Conservation (phyloP, 768 basidiomycete genomes). For the Kwoniella pini region DNA sequence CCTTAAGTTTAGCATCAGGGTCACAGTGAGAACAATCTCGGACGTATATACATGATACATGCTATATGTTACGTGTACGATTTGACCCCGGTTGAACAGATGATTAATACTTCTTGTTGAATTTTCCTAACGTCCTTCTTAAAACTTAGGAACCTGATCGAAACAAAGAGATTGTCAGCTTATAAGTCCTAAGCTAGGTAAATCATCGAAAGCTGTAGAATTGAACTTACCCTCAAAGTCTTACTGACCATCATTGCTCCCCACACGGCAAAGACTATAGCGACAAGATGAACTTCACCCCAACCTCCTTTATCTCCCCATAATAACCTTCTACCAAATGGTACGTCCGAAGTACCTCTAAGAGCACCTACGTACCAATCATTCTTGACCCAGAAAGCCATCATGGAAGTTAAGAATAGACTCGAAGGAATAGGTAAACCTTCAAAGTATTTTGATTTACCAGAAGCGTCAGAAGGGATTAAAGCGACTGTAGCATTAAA, state of each 20-base stretch:
- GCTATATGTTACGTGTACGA: too few relatives aligned
- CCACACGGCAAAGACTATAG: conserved; percentile 78
- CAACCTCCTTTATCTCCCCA: conserved; percentile 44
- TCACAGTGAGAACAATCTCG: too few relatives aligned
- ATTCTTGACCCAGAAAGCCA: conserved; percentile 78
- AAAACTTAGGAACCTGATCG: conserved; percentile 13
- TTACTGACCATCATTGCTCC: conserved; percentile 98
- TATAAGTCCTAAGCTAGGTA: too few relatives aligned
- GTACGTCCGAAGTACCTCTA: conserved; percentile 63
- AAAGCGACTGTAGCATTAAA: conserved; percentile 98
- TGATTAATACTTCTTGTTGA: neutral
- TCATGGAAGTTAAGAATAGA: conserved; percentile 70
- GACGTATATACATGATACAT: too few relatives aligned
- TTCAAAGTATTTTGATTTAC: conserved; percentile 94
- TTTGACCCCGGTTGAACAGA: too few relatives aligned
- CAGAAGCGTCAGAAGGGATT: conserved; percentile 79
- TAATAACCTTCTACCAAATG: conserved; percentile 54
- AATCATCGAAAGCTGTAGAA: too few relatives aligned
- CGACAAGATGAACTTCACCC: conserved; percentile 75
- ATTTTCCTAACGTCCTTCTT: neutral
- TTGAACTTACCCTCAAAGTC: conserved; percentile 71
- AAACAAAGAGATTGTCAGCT: too few relatives aligned
- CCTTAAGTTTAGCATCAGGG: too few relatives aligned
- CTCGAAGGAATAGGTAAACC: conserved; percentile 95
- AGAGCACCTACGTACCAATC: conserved; percentile 74